phyloP scores from a whole-genome alignment of 345 rosid species.

The Microcos paniculata region DNA sequence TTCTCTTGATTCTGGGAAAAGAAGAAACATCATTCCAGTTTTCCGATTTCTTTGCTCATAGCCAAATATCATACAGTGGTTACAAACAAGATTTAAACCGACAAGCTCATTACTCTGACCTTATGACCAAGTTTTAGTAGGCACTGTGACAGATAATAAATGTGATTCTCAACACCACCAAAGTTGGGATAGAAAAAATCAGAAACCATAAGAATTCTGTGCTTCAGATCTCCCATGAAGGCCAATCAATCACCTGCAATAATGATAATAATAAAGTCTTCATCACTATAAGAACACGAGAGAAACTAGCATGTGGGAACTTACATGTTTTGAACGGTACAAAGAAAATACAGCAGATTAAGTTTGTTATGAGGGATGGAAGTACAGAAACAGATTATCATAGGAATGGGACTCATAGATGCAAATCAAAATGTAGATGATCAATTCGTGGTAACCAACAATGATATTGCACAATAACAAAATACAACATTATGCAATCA shows the following conservation, averaged over 20 bases:
- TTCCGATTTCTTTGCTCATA: neutral
- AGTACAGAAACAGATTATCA: neutral
- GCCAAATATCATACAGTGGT: neutral
- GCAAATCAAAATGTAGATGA: neutral
- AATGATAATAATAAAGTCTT: neutral
- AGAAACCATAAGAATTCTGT: slow-evolving; percentile 84
- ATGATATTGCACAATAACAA: neutral
- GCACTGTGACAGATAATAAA: slow-evolving; percentile 91
- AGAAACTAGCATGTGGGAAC: neutral
- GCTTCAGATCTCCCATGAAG: slow-evolving; percentile 57
- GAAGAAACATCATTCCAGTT: neutral
- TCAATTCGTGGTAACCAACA: neutral
- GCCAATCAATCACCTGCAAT: slow-evolving; percentile 32
- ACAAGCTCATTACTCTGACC: slow-evolving; percentile 40
- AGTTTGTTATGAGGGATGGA: neutral
- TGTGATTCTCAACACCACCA: slow-evolving; percentile 94
- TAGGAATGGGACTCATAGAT: neutral
- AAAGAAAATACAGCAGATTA: neutral
- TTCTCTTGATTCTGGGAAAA: no score
- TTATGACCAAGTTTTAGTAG: slow-evolving; percentile 88
- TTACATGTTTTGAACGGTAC: neutral
- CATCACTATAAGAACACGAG: neutral
- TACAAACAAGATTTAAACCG: neutral
- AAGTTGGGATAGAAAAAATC: slow-evolving; percentile 98
- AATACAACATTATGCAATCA: neutral